phyloP scores from a whole-genome alignment of 2,329 filamentous ascomycete species.

The Microcera coccophila region DNA sequence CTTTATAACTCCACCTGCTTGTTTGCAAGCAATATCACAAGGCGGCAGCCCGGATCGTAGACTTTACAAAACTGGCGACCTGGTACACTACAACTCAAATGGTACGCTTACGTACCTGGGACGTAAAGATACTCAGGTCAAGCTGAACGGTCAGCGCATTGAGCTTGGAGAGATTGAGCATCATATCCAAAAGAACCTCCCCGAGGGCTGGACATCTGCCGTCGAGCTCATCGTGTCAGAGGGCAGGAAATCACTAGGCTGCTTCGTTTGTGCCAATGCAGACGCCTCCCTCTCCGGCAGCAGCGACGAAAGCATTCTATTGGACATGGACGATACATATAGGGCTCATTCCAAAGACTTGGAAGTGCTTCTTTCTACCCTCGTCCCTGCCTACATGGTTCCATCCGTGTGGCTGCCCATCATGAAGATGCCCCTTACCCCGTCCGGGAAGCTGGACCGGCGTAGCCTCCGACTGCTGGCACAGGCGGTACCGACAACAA shows the following conservation, averaged over 20 bases:
- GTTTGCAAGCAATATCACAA: background rate
- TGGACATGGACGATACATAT: too few species aligned
- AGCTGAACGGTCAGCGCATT: constrained; percentile 52
- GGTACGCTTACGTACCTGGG: constrained; percentile 42
- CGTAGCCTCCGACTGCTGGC: too few species aligned
- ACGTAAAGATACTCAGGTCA: constrained; percentile 53
- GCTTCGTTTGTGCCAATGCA: constrained; percentile 14
- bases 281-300: too few species aligned
- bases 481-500: constrained; percentile 4
- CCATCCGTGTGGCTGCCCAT: background rate
- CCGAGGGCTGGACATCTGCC: constrained; percentile 10
- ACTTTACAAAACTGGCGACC: constrained; percentile 45
- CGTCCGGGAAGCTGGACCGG: too few species aligned
- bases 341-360: too few species aligned
- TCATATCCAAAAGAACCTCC: constrained; percentile 7
- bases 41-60: constrained; percentile 11
- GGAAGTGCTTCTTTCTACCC: too few species aligned
- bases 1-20: constrained; percentile 27
- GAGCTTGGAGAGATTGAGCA: constrained; percentile 36
- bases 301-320: too few species aligned
- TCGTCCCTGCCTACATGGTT: too few species aligned
- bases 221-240: constrained; percentile 16
- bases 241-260: constrained; percentile 16
- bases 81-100: constrained; percentile 38
- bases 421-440: too few species aligned